phyloP scores from a whole-genome alignment of 2,329 filamentous ascomycete species.

The Kalaharituber pfeilii region DNA sequence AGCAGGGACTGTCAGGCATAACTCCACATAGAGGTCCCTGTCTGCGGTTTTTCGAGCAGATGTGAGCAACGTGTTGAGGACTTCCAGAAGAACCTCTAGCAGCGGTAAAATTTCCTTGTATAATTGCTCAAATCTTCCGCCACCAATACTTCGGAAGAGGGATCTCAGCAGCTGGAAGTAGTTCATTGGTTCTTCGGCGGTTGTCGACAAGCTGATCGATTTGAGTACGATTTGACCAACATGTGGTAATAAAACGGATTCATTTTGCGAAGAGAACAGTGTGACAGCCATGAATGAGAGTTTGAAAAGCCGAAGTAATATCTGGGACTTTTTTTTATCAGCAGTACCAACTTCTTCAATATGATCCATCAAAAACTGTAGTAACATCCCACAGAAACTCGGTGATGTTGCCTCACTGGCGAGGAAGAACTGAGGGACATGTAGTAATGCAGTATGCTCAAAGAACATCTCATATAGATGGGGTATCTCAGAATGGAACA shows the following conservation, averaged over 20 bases:
- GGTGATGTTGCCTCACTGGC: constrained; percentile 97
- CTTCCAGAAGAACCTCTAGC: constrained; percentile 91
- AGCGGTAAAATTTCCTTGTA: constrained; percentile 97
- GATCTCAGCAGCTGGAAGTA: constrained; percentile 89
- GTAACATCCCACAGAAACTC: constrained; percentile 92
- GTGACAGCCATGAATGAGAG: constrained; percentile 98
- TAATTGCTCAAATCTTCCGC: constrained; percentile 88
- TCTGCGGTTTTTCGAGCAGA: constrained; percentile 81
- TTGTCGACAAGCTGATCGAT: constrained; percentile 89
- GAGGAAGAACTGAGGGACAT: constrained; percentile 94
- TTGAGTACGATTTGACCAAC: constrained; percentile 95
- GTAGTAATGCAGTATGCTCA: constrained; percentile 80
- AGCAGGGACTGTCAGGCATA: constrained; percentile 90
- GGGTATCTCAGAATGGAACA: constrained; percentile 94
- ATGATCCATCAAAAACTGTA: constrained; percentile 92
- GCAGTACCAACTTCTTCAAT: constrained; percentile 88
- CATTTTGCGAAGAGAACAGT: constrained; percentile 83
- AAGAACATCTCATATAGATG: constrained; percentile 96
- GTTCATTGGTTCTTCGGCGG: constrained; percentile 93
- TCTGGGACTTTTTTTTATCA: constrained; percentile 82
- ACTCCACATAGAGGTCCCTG: constrained; percentile 87
- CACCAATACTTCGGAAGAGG: constrained; percentile 88
- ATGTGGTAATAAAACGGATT: constrained; percentile 85
- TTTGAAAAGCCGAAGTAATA: constrained; percentile 87
- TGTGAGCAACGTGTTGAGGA: constrained; percentile 83